A percentile compares a stretch with the other conserved stretches of the same genome.
Conservation (phyloP, 495 filamentous ascomycete species). For the Penicillium bovifimosum region DNA sequence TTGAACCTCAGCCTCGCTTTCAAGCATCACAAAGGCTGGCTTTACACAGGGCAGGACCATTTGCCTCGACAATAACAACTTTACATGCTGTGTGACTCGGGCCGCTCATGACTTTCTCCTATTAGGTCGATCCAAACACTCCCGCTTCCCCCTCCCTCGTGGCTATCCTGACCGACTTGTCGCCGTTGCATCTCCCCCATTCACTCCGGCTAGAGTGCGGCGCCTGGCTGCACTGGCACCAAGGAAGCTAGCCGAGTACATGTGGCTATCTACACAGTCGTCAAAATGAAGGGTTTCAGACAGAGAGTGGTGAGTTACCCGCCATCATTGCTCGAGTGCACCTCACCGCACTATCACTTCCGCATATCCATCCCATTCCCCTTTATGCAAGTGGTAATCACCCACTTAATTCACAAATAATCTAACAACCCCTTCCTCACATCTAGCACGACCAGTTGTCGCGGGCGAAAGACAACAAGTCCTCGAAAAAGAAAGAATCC, state of each 20-base stretch:
- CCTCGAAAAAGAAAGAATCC: constrained; percentile 88
- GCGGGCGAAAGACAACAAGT: constrained; percentile 89
- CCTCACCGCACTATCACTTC: constrained; percentile 17
- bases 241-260: constrained; percentile 32
- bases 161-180: constrained; percentile 23
- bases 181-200: constrained; percentile 16
- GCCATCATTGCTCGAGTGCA: constrained; percentile 3
- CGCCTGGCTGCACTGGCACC: constrained; percentile 37
- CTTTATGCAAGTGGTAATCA: constrained; percentile 9
- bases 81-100: constrained; percentile 11
- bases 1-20: constrained; percentile 3
- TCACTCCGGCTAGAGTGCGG: constrained; percentile 39
- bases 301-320: constrained; percentile 84
- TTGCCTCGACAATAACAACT: not conserved
- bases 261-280: constrained; percentile 31
- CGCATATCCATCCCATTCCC: constrained; percentile 9
- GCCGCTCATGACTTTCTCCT: constrained; percentile 29
- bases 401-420: constrained; percentile 4
- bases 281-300: constrained; percentile 94
- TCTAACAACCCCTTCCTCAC: constrained; percentile 32
- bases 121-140: constrained; percentile 34
- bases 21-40: not conserved
- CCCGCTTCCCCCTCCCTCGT: constrained; percentile 17
- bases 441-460: constrained; percentile 80
- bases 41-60: not conserved